Base-by-base conservation (phyloP, 2,329 filamentous ascomycete species). In the Fusarium sp. region DNA sequence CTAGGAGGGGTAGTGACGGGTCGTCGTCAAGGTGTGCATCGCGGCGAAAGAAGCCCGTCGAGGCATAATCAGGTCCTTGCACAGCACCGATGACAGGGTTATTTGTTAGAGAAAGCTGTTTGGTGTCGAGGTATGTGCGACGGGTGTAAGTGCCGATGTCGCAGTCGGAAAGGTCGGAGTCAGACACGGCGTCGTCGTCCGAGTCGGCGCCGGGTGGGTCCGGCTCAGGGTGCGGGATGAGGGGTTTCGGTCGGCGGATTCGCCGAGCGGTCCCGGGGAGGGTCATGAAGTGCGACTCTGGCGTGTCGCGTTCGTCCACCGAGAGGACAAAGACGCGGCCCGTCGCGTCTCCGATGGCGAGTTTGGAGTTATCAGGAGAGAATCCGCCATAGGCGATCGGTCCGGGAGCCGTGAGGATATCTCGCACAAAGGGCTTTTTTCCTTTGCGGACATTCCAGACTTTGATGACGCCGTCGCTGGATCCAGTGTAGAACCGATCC, bases 401-500 rank as follows among this genome's bases (percentile, higher is more conserved):
- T 0, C 86, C 90, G 0, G 88, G 84, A 2, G 87, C 86, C 68
- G 88, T 85, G 2, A 92, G 82, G 1, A 92, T 81, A 60, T 88
- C 84, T 24, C 88, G 85, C 6, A 92, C 83, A 52, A 89, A 84
- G 0, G 85, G 87, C 62, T 82, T 79, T 31, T 73, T 81, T 60
- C 59, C 77, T 52, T 84, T 83, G 11, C 88, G 86, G 10, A 92
- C 81, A 71, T 92, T 89, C 91, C 91, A 92, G 3, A 90, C 89
- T 69, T 90, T 92, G 18, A 92, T 84, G 0, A 88, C 84, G 2
- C 91, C 91, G 69, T 92, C 91, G 1, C 90, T 92, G 0, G 89
- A 89, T 1, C 90, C 91, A 0, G 90, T 92, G 73, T 92, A 92
- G 50, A 92, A 86, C 0, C 90, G 85, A 64, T 91, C 88, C 0